A percentile compares a stretch with the other conserved stretches of the same genome.
Evolutionary conservation across 2,329 filamentous ascomycete genomes (phyloP).

Genomic region (Tolypocladium sp.): DNA sequence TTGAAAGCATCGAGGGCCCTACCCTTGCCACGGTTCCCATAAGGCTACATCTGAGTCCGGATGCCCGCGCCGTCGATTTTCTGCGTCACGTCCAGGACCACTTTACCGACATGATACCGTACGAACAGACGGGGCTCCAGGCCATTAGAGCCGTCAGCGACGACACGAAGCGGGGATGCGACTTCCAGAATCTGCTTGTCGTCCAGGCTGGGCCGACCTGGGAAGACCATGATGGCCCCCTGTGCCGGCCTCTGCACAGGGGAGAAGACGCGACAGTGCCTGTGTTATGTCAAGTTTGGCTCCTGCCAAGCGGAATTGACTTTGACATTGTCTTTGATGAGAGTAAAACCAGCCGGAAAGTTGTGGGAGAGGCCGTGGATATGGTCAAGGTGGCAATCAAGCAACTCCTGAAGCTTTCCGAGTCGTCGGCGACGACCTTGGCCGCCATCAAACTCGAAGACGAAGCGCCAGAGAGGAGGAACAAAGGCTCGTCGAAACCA

Average conservation of each 20-base stretch:
- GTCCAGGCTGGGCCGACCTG: not conserved
- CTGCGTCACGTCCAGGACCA: constrained; percentile 11
- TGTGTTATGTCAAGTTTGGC: not conserved
- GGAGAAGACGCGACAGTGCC: constrained; percentile 1
- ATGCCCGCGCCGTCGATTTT: constrained; percentile 6
- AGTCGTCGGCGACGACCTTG: not conserved
- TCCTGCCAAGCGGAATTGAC: not conserved
- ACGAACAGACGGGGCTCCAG: constrained; percentile 3
- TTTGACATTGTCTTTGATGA: constrained; percentile 1
- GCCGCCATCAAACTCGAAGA: not conserved
- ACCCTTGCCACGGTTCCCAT: constrained; percentile 18
- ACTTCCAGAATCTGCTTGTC: constrained; percentile 1
- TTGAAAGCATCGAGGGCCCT: constrained; percentile 16
- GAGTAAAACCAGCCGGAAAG: not conserved
- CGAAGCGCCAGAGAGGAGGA: not conserved
- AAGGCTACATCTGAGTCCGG: constrained; percentile 4
- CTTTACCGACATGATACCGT: constrained; percentile 5
- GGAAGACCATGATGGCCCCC: not conserved
- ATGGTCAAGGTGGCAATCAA: not conserved
- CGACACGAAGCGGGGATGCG: not conserved
- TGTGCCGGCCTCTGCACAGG: not conserved
- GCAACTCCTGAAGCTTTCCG: not conserved
- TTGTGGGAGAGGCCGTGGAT: not conserved
- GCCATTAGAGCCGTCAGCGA: not conserved
- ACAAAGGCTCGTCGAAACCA: not conserved